Evolutionary conservation across 768 basidiomycete species (phyloP).

Genomic region (Boletus patriciae): DNA sequence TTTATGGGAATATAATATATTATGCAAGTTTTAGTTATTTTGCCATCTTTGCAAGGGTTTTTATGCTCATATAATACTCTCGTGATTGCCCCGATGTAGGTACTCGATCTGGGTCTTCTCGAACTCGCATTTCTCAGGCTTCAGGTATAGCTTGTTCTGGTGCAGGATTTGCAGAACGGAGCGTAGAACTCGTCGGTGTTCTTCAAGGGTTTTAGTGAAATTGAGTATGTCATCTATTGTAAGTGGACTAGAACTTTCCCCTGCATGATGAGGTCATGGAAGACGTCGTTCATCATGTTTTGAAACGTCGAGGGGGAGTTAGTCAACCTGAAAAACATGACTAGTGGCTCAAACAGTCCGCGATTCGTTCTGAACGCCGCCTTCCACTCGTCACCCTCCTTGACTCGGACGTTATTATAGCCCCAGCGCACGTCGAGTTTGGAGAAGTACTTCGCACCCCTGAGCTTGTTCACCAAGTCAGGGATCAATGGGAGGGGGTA

Average conservation of each 20-base stretch:
- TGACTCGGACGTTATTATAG: background rate
- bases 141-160: constrained; percentile 17
- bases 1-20: too few species aligned
- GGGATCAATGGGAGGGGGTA: background rate
- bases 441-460: background rate
- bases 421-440: background rate
- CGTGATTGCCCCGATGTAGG: too few species aligned
- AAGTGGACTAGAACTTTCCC: constrained; percentile 32
- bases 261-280: constrained; percentile 30
- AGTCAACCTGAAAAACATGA: constrained; percentile 40
- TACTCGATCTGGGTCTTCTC: constrained; percentile 24
- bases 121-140: constrained; percentile 26
- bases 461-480: background rate
- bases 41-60: too few species aligned
- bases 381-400: background rate
- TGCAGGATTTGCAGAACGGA: constrained; percentile 20
- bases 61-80: too few species aligned
- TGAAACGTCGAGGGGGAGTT: constrained; percentile 19
- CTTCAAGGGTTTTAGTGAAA: constrained; percentile 17
- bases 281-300: constrained; percentile 21
- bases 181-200: background rate
- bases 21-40: too few species aligned
- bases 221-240: constrained; percentile 38
- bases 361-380: constrained; percentile 14
- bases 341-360: constrained; percentile 35